Base-by-base conservation (phyloP, 1,139 yeast species). In the Debaryomyces sp. region DNA sequence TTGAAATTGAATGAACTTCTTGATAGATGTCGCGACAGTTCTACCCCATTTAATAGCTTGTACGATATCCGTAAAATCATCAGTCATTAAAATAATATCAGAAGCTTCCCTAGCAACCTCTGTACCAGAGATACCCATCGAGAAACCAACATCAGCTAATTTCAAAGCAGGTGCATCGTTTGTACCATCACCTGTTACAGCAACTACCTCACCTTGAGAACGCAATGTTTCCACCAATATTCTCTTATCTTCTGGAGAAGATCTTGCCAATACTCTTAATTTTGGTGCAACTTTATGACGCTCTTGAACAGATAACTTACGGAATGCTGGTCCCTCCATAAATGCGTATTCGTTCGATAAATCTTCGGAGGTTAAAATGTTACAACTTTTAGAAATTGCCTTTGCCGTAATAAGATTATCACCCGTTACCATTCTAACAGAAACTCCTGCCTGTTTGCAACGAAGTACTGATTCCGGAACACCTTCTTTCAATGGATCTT, bases 1-100 rank as follows among this genome's bases (percentile, higher is more conserved):
- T 70, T 94, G 99, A 68, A 94, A 94, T 70, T 92, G 99, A 64
- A 94, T 85, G 63, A 94, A 94, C 68, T 94, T 94, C 68, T 91
- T 90, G 63, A 94, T 96, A 2, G 98, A 91, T 32, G 87, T 86
- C 17, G 96, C 88, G 53, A 95, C 99, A 47, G 98, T 92, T 68
- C 99, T 83, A 50, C 99, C 99, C 99, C 99, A 95, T 70, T 90
- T 89, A 62, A 94, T 89, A n/a, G 99, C 99, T 67, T 90, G 90
- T 45, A 94, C 98, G 66, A 94, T 94, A 48, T 96, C 94, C 8
- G 92, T 79, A 63, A 94, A 94, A 72, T 94, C 96, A 71, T 94
- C 99, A 34, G 96, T 91, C 96, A 90, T 90, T 60, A 90, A 78
- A 57, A 90, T 89, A 59, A 90, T 90, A 71, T 90, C 96, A n/a